Evolutionary conservation across 169 alveolate genomes (phyloP).

Genomic region (Cyclospora cayetanensis): DNA sequence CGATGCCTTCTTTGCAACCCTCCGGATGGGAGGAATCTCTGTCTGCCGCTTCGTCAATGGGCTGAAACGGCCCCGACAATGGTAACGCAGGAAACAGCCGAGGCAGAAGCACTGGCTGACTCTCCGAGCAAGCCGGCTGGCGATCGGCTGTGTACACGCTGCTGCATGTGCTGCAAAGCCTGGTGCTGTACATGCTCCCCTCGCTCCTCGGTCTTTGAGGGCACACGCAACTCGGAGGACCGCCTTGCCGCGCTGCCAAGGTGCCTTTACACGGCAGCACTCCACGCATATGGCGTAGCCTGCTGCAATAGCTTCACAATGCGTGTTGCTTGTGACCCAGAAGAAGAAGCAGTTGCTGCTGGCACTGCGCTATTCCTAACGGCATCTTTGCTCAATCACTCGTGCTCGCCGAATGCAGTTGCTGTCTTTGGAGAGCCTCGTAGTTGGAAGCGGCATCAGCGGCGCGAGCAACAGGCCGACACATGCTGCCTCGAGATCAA

Average conservation of each 20-base stretch:
- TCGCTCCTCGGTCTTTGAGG: neutral
- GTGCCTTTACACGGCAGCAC: constrained; percentile 48
- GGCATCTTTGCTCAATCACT: constrained; percentile 41
- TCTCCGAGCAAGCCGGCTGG: no score
- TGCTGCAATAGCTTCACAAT: constrained; percentile 57
- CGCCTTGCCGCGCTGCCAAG: neutral
- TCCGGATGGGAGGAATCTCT: neutral
- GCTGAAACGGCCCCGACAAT: neutral
- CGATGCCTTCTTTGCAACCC: constrained; percentile 34
- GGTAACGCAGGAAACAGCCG: neutral
- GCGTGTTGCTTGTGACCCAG: constrained; percentile 39
- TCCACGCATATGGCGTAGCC: constrained; percentile 42
- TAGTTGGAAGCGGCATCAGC: neutral
- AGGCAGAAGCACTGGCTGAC: neutral
- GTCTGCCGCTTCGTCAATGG: neutral
- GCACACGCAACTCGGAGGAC: neutral
- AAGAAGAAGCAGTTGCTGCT: constrained; percentile 26
- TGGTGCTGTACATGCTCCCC: constrained; percentile 23
- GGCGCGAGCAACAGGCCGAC: neutral
- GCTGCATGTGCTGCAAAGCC: constrained; percentile 21
- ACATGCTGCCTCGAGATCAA: neutral
- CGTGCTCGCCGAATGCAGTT: constrained; percentile 19
- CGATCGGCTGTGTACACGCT: neutral
- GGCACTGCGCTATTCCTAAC: constrained; percentile 56
- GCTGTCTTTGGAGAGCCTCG: constrained; percentile 25